Percentiles rank a stretch among this genome's conserved stretches.
Evolutionary conservation across 768 basidiomycete species (phyloP).

Genomic region (Tricholoma flavovirens): DNA sequence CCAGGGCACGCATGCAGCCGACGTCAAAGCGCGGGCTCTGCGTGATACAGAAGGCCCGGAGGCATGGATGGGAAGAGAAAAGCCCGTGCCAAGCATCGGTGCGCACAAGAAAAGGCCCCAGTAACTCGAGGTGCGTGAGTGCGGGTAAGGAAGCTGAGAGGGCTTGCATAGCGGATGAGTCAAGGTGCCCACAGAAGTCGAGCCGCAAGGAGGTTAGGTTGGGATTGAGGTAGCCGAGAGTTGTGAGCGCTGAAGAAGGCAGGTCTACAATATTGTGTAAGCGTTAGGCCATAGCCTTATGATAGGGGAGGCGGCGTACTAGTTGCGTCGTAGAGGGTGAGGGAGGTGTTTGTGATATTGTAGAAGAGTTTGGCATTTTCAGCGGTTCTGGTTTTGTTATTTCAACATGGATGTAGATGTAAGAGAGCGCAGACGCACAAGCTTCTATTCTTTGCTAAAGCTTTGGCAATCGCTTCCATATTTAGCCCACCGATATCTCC

Average conservation of each 20-base stretch:
- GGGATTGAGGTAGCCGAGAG: slow-evolving; percentile 78
- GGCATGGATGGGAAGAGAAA: slow-evolving; percentile 54
- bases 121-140: slow-evolving; percentile 69
- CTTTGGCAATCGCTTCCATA: slow-evolving; percentile 77
- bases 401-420: neutral
- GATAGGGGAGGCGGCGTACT: slow-evolving; percentile 44
- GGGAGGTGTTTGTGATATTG: slow-evolving; percentile 53
- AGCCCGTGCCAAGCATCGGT: slow-evolving; percentile 69
- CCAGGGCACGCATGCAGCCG: slow-evolving; percentile 55
- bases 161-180: slow-evolving; percentile 49
- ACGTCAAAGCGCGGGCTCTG: slow-evolving; percentile 85
- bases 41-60: slow-evolving; percentile 72
- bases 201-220: slow-evolving; percentile 75
- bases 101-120: slow-evolving; percentile 84
- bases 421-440: slow-evolving; percentile 50
- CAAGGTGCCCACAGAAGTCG: slow-evolving; percentile 81
- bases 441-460: slow-evolving; percentile 73
- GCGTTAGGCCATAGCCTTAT: neutral
- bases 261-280: slow-evolving; percentile 45
- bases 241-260: slow-evolving; percentile 54
- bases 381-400: slow-evolving; percentile 44
- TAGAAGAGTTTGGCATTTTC: slow-evolving; percentile 87
- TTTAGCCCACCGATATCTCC: slow-evolving; percentile 87
- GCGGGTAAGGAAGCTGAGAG: slow-evolving; percentile 61
- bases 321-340: slow-evolving; percentile 86